Conservation (phyloP, 352 stramenopile genomes). For the Globisporangium viniferum region DNA sequence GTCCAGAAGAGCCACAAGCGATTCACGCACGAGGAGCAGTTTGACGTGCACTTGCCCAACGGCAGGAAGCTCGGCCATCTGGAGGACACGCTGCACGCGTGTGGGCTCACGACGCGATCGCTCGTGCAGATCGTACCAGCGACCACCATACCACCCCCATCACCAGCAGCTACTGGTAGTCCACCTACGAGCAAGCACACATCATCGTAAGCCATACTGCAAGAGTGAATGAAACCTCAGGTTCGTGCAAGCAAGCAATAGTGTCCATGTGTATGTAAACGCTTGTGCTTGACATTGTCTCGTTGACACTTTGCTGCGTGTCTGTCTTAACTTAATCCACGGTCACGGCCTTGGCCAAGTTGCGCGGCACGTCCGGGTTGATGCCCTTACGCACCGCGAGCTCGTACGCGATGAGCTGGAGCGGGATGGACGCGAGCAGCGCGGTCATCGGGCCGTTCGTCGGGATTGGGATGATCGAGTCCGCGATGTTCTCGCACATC, state of each 20-base stretch:
- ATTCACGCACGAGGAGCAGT: conserved; percentile 44
- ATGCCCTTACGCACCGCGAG: conserved; percentile 96
- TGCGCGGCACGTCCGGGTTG: conserved; percentile 97
- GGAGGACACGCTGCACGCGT: conserved; percentile 32
- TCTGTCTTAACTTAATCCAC: conserved; percentile 89
- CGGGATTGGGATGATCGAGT: conserved; percentile 96
- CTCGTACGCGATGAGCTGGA: conserved; percentile 99
- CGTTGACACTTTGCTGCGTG: not conserved
- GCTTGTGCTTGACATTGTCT: not conserved
- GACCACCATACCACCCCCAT: not conserved
- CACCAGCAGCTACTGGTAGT: not conserved
- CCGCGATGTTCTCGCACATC: conserved; percentile 90
- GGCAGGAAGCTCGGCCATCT: conserved; percentile 32
- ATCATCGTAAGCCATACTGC: not conserved
- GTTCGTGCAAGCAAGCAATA: not conserved
- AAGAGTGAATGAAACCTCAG: not conserved
- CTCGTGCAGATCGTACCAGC: conserved; percentile 45
- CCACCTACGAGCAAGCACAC: not conserved
- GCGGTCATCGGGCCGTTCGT: conserved; percentile 96
- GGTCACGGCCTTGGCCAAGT: conserved; percentile 98
- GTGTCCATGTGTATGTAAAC: not conserved
- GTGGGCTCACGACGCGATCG: conserved; percentile 37
- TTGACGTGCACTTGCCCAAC: conserved; percentile 47
- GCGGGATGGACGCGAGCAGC: conserved; percentile 93
- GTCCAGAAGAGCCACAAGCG: conserved; percentile 38